Percentiles rank a stretch among this genome's conserved stretches.
These are phyloP conservation scores for Candida multigemmis DNA, from an alignment of 805 yeast species.

Conservation along the genomic window DNA sequence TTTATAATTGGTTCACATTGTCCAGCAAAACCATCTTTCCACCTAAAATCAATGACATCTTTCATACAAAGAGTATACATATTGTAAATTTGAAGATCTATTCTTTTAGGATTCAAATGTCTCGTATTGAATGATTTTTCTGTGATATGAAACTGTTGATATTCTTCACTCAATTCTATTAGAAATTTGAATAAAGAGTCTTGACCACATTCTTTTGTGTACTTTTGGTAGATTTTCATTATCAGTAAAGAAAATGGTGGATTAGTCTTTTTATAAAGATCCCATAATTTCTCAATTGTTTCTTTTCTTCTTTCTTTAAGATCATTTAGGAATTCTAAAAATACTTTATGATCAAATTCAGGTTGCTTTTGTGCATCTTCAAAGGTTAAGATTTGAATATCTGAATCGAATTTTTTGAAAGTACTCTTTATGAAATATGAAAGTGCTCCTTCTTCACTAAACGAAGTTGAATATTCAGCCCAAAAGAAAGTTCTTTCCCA, in stretches of 20 bases:
- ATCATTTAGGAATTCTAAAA: constrained; percentile 14
- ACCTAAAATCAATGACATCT: constrained; percentile 16
- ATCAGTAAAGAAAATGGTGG: constrained; percentile 13
- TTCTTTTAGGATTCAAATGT: constrained; percentile 3
- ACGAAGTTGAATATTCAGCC: constrained; percentile 26
- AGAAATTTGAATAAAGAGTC: constrained; percentile 11
- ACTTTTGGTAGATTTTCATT: constrained; percentile 3
- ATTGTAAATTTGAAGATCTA: constrained; percentile 6
- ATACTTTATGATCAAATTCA: constrained; percentile 31
- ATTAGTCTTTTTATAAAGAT: constrained; percentile 15
- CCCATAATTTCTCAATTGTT: constrained; percentile 24
- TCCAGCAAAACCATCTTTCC: constrained; percentile 15
- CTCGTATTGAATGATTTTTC: constrained; percentile 10
- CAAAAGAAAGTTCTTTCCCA: constrained; percentile 31
- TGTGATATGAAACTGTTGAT: constrained; percentile 6
- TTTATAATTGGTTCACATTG: constrained; percentile 20
- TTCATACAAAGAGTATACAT: constrained; percentile 14
- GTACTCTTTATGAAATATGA: constrained; percentile 14
- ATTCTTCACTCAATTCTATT: constrained; percentile 5
- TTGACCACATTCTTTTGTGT: background rate
- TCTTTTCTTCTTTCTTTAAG: constrained; percentile 16
- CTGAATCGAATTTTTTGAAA: constrained; percentile 2
- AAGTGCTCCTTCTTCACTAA: constrained; percentile 16
- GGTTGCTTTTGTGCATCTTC: constrained; percentile 20
- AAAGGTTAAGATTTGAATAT: constrained; percentile 6